Percentiles rank a stretch among this genome's conserved stretches.
Evolutionary conservation across 2,329 filamentous ascomycete species (phyloP).

Genomic region (Zarea fungicola): DNA sequence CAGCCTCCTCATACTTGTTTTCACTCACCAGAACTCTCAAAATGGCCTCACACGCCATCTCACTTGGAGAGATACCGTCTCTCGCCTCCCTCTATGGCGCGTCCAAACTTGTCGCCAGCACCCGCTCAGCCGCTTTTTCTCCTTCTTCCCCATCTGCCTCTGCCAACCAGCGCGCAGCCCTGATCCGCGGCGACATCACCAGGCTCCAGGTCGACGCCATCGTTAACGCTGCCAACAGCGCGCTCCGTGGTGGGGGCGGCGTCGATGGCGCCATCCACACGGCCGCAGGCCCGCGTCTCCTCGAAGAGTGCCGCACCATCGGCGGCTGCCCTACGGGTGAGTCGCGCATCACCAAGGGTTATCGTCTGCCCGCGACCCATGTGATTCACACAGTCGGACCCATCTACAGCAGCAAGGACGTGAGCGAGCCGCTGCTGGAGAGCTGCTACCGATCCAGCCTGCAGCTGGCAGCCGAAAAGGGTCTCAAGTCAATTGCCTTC

Average conservation of each 20-base stretch:
- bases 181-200: slow-evolving; percentile 77
- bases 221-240: slow-evolving; percentile 85
- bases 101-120: slow-evolving; percentile 18
- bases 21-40: background rate
- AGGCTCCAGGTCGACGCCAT: slow-evolving; percentile 72
- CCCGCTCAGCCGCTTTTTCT: slow-evolving; percentile 17
- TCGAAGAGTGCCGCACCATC: slow-evolving; percentile 66
- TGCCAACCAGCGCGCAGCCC: slow-evolving; percentile 65
- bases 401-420: slow-evolving; percentile 51
- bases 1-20: too few species aligned
- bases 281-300: slow-evolving; percentile 66
- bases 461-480: slow-evolving; percentile 62
- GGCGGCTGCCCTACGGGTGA: slow-evolving; percentile 69
- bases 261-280: slow-evolving; percentile 84
- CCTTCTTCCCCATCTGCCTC: slow-evolving; percentile 35
- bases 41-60: slow-evolving; percentile 22
- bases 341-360: slow-evolving; percentile 77
- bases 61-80: slow-evolving; percentile 54
- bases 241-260: slow-evolving; percentile 80
- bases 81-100: slow-evolving; percentile 62
- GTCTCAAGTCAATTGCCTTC: slow-evolving; percentile 72
- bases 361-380: slow-evolving; percentile 67
- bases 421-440: slow-evolving; percentile 44
- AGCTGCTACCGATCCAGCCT: slow-evolving; percentile 68
- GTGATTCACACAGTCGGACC: slow-evolving; percentile 92